A percentile compares a stretch with the other conserved stretches of the same genome.
Evolutionary conservation across 306 rosid genomes (phyloP).

Genomic region (Lathyrus aphaca): DNA sequence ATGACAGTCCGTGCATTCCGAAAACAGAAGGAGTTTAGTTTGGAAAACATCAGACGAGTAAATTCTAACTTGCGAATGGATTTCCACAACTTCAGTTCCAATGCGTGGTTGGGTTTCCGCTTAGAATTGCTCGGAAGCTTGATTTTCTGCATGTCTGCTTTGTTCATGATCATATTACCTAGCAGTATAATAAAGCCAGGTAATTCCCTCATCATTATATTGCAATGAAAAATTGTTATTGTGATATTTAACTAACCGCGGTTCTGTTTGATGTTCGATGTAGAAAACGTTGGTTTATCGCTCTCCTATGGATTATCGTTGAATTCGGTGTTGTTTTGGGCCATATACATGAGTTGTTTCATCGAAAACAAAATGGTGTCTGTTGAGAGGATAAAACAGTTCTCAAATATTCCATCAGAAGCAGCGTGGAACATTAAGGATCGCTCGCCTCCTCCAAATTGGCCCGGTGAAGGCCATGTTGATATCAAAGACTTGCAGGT

Average conservation of each 20-base stretch:
- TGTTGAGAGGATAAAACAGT: conserved; percentile 92
- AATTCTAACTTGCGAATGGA: conserved; percentile 84
- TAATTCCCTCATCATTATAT: conserved; percentile 24
- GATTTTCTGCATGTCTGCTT: conserved; percentile 69
- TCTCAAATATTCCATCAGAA: conserved; percentile 79
- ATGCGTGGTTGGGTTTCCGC: conserved; percentile 96
- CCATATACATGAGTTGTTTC: conserved; percentile 84
- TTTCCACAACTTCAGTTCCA: conserved; percentile 88
- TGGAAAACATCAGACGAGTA: conserved; percentile 69
- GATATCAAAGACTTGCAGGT: conserved; percentile 82
- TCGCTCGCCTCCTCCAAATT: conserved; percentile 68
- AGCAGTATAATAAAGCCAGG: conserved; percentile 87
- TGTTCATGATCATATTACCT: conserved; percentile 90
- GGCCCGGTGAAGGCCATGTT: conserved; percentile 89
- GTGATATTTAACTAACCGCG: conserved; percentile 23
- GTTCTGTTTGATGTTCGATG: conserved; percentile 30
- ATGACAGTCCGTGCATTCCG: conserved; percentile 83
- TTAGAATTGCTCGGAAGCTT: conserved; percentile 82
- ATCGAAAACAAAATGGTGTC: conserved; percentile 95
- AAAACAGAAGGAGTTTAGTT: conserved; percentile 56
- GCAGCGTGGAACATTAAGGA: conserved; percentile 71
- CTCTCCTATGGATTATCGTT: conserved; percentile 90
- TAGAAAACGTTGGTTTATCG: conserved; percentile 87
- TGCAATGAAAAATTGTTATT: conserved; percentile 21
- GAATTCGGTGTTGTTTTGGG: conserved; percentile 72